These are phyloP conservation scores for Reutealis trisperma DNA, from an alignment of 345 rosid species.

Conservation along the genomic window DNA sequence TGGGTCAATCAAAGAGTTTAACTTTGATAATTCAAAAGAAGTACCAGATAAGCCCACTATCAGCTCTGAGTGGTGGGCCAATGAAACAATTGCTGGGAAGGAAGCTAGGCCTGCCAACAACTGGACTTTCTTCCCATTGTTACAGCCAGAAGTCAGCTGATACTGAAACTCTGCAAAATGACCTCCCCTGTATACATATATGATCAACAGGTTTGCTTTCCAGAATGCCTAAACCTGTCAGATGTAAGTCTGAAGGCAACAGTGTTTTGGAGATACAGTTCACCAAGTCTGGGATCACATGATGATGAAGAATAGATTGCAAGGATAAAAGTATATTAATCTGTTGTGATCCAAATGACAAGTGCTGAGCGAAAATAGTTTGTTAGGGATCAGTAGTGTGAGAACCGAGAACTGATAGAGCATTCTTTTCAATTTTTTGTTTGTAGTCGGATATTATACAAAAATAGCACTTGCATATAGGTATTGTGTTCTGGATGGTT, in stretches of 20 bases:
- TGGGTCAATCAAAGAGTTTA: slow-evolving; percentile 85
- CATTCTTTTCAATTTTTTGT: slow-evolving; percentile 43
- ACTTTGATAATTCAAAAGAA: slow-evolving; percentile 68
- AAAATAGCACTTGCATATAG: slow-evolving; percentile 29
- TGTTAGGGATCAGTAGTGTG: slow-evolving; percentile 30
- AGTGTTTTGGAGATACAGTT: slow-evolving; percentile 14
- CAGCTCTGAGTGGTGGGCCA: slow-evolving; percentile 87
- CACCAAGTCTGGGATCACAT: slow-evolving; percentile 15
- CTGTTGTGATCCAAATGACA: slow-evolving; percentile 16
- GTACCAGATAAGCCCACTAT: slow-evolving; percentile 43
- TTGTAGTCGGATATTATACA: slow-evolving; percentile 23
- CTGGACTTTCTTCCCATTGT: slow-evolving; percentile 87
- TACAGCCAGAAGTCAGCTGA: slow-evolving; percentile 76
- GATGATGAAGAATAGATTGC: slow-evolving; percentile 9
- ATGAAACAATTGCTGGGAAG: slow-evolving; percentile 71
- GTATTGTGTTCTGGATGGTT: slow-evolving; percentile 22
- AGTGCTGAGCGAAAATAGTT: slow-evolving; percentile 25
- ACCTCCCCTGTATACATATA: not conserved
- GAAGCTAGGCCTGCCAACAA: slow-evolving; percentile 52
- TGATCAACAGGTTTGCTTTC: slow-evolving; percentile 5
- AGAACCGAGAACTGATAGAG: slow-evolving; percentile 22
- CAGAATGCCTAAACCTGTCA: slow-evolving; percentile 16
- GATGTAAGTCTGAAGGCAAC: slow-evolving; percentile 28
- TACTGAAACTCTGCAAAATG: slow-evolving; percentile 12
- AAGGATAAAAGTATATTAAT: slow-evolving; percentile 16